Evolutionary conservation across 345 rosid species (phyloP), one percentile per base, ranked within the genome.

Genomic region (Brassica cretica): DNA sequence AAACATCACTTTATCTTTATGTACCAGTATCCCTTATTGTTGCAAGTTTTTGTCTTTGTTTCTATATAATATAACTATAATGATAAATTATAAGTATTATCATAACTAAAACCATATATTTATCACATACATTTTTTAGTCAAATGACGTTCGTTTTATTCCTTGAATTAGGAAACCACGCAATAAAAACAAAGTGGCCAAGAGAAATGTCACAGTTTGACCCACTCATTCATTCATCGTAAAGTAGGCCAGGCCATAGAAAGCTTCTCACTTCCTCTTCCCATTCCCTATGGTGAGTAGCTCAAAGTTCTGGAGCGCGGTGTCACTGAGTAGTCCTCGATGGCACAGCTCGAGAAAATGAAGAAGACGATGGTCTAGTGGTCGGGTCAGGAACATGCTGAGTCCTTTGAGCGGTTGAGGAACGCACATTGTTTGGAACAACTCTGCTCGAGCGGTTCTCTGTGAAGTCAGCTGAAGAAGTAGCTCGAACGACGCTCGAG

Each of bases 381-480:
- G 85, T 84, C 24, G 90, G 82, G 25, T 96, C 96, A 32, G 82
- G 83, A 9, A 88, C 89, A 24, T 94, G 91, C 68, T 89, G 95
- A 64, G 74, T 65, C 78, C 97, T 88, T 8, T 90, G 97, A 39
- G 88, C 67, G 18, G 97, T 88, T 10, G 97, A 87, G 39, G 84
- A 78, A 59, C 89, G 91, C 32, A 85, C 89, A 75, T 85, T 87
- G 88, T 84, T 86, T 7, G 96, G 83, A 56, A 89, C 66, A 66
- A 90, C 70, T 77, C 97, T 83, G 85, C 86, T 87, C 12, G 93
- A 78, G 12, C 97, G 85, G 68, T 70, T 87, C 60, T 93, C 93
- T 46, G 83, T 85, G 60, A 89, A 92, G 82, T 91, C 98, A 14
- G 92, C 98, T 8, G 94, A 93, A 44, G 97, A 89, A 85, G 87